phyloP scores from a whole-genome alignment of 257 asterid genomes.

The Solanum rostratum region DNA sequence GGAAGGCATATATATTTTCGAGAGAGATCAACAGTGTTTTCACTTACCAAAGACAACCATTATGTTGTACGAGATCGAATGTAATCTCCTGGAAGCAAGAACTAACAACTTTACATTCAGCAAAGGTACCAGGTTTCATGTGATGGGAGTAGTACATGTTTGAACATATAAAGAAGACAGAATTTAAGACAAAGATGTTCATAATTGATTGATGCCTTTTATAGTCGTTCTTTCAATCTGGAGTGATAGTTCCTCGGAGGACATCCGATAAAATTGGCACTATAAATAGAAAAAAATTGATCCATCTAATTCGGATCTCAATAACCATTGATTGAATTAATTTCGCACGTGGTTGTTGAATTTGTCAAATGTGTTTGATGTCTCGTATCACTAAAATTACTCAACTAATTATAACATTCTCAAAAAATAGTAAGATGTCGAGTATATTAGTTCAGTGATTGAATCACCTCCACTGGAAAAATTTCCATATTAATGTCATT shows the following conservation, averaged over 20 bases:
- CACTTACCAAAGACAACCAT: not conserved
- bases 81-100: not conserved
- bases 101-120: not conserved
- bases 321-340: not conserved
- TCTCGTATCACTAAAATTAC: not conserved
- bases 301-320: not conserved
- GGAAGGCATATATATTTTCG: too few relatives aligned
- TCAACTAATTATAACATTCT: not conserved
- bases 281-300: not conserved
- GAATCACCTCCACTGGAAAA: too few relatives aligned
- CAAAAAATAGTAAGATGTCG: not conserved
- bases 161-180: not conserved
- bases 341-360: not conserved
- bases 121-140: not conserved
- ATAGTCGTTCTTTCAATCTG: not conserved
- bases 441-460: too few relatives aligned
- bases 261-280: not conserved
- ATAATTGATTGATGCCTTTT: not conserved
- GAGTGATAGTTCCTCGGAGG: not conserved
- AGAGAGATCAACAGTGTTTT: not conserved
- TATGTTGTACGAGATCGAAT: not conserved
- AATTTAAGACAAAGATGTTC: not conserved
- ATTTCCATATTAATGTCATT: too few relatives aligned
- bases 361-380: not conserved
- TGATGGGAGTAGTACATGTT: not conserved